Evolutionary conservation across 768 basidiomycete species (phyloP), one percentile per base, ranked within the genome.

Genomic region (Kondoa malvinella): DNA sequence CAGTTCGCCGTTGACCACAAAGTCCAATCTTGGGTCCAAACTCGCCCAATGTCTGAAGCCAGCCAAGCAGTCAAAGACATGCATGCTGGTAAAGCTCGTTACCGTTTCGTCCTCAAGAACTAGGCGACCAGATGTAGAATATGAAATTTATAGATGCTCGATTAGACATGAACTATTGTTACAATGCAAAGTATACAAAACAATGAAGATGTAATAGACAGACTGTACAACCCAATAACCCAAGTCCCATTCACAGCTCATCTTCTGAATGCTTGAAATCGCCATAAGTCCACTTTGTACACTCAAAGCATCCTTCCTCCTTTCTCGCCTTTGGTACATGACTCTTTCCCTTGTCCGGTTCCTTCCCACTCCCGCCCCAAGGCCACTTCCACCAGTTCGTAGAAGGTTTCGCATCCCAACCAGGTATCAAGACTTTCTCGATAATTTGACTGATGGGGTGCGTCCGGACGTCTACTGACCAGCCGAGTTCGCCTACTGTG

Each of bases 401-500:
- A 32, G 3, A 3, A 8, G 61, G 14, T 12, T 17, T 32, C n/a
- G 26, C 57, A 56, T 69, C 66, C 69, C 69, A 69, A 60, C 74
- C 72, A 1, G 71, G 71, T 25, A 65, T 67, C 15, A 75, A 57
- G 8, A 75, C 29, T 57, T 68, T 21, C 15, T 73, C 71, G 26
- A 75, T 71, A 16, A 74, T 34, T 12, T 62, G 58, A n/a, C 66
- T 62, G n/a, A 75, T 75, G 26, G 66, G 57, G 64, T 75, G 74
- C 67, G 83, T 86, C 21, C 85, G 80, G 21, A 87, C 74, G 72
- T 87, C 83, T 26, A 89, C 89, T 21, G 80, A 78, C 92, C 92
- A 95, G 0, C 84, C 83, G 16, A 86, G 81, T 73, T 85, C 84
- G 25, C 82, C 82, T 31, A 95, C 87, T 0, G 91, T 91, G 76